A percentile compares a stretch with the other conserved stretches of the same genome.
Conservation (phyloP, 2,329 filamentous ascomycete genomes). For the Cladophialophora exuberans region DNA sequence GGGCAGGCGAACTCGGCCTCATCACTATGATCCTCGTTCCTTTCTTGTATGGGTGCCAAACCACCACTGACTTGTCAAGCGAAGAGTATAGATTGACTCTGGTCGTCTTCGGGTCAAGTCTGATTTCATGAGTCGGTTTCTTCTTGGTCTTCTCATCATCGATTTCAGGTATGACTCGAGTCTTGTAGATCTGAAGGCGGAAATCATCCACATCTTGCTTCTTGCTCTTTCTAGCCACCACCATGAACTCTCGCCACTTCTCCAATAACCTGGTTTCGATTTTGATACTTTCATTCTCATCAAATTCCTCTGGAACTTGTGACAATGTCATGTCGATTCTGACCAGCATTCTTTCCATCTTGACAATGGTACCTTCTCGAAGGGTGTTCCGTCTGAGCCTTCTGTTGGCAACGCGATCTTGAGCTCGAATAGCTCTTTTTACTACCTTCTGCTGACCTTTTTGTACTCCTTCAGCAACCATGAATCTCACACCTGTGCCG, state of each 20-base stretch:
- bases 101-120: conserved; percentile 56
- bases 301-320: conserved; percentile 62
- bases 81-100: conserved; percentile 67
- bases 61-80: conserved; percentile 68
- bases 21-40: conserved; percentile 66
- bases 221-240: conserved; percentile 63
- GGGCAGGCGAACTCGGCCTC: conserved; percentile 62
- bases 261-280: conserved; percentile 62
- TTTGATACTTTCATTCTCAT: conserved; percentile 64
- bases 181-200: conserved; percentile 63
- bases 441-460: conserved; percentile 46
- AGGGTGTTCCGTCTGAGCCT: conserved; percentile 43
- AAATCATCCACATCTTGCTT: conserved; percentile 57
- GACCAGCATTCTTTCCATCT: conserved; percentile 71
- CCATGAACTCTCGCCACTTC: conserved; percentile 68
- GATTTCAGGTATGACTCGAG: conserved; percentile 64
- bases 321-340: conserved; percentile 59
- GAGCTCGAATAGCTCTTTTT: conserved; percentile 42
- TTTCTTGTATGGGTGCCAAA: conserved; percentile 59
- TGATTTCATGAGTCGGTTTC: conserved; percentile 61
- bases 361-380: conserved; percentile 64
- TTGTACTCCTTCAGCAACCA: conserved; percentile 48
- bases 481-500: conserved; percentile 42
- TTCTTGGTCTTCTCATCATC: conserved; percentile 58
- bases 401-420: conserved; percentile 40